Percentiles rank a stretch among this genome's conserved stretches.
Evolutionary conservation across 2,329 filamentous ascomycete genomes (phyloP).

Genomic region (Penicillium sp.): DNA sequence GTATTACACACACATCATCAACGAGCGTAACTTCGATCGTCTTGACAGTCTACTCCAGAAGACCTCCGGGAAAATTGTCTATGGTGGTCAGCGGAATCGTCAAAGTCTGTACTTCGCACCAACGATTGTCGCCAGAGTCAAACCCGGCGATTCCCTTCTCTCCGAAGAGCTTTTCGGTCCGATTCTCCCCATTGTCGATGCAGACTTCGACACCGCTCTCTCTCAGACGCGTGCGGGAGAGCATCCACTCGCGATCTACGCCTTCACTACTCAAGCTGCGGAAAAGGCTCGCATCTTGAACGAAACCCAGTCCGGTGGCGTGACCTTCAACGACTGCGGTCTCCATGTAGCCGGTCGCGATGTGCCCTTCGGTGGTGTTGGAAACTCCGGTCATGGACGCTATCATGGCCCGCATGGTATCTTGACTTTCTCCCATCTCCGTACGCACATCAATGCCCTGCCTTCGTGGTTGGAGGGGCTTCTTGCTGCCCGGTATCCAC

Average conservation of each 20-base stretch:
- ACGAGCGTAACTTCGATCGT: conserved; percentile 45
- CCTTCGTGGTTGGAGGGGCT: conserved; percentile 20
- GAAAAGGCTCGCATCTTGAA: conserved; percentile 36
- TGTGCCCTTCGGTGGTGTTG: conserved; percentile 52
- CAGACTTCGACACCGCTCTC: conserved; percentile 29
- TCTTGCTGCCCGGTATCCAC: conserved; percentile 18
- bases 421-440: conserved; percentile 37
- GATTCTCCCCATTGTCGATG: conserved; percentile 43
- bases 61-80: conserved; percentile 39
- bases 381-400: conserved; percentile 48
- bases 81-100: conserved; percentile 34
- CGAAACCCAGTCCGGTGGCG: conserved; percentile 48
- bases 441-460: conserved; percentile 22
- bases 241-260: conserved; percentile 44
- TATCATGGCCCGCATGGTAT: conserved; percentile 54
- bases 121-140: conserved; percentile 42
- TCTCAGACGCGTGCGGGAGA: conserved; percentile 18
- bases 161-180: conserved; percentile 49
- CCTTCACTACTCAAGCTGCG: conserved; percentile 37
- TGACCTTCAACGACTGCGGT: conserved; percentile 52
- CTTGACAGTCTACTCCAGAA: conserved; percentile 37
- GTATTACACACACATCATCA: conserved; percentile 41
- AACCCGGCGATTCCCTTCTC: conserved; percentile 39
- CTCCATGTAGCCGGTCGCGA: conserved; percentile 45
- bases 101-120: conserved; percentile 35